These are phyloP conservation scores for Fragosphaeria purpurea DNA, from an alignment of 2,329 filamentous ascomycete species.

Conservation along the genomic window DNA sequence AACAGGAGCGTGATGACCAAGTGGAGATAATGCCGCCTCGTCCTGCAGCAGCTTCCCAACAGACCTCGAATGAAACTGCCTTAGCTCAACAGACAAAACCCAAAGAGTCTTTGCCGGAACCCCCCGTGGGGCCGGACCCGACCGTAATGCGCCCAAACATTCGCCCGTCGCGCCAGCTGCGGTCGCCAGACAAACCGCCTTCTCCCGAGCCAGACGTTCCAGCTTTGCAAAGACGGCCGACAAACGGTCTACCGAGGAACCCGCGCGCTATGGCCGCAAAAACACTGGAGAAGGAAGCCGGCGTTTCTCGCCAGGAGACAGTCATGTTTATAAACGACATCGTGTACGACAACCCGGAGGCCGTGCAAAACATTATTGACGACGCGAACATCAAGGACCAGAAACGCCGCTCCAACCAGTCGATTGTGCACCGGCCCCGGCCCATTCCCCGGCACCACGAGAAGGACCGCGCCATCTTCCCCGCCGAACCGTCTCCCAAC, in stretches of 20 bases:
- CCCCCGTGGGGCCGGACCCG: neutral
- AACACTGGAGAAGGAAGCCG: slow-evolving; percentile 18
- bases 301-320: slow-evolving; percentile 30
- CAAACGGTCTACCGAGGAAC: slow-evolving; percentile 38
- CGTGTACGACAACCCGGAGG: slow-evolving; percentile 41
- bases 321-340: slow-evolving; percentile 49
- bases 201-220: slow-evolving; percentile 25
- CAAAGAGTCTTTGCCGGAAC: neutral
- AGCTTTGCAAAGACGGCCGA: slow-evolving; percentile 33
- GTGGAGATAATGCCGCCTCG: neutral
- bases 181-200: slow-evolving; percentile 21
- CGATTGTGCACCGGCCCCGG: slow-evolving; percentile 44
- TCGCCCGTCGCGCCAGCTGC: slow-evolving; percentile 21
- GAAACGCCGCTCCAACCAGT: slow-evolving; percentile 17
- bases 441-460: slow-evolving; percentile 42
- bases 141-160: slow-evolving; percentile 13
- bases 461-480: slow-evolving; percentile 37
- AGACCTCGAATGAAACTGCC: too few species aligned
- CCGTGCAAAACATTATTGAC: slow-evolving; percentile 39
- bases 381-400: slow-evolving; percentile 23
- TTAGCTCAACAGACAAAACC: neutral
- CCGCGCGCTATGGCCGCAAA: slow-evolving; percentile 30
- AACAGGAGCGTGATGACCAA: neutral
- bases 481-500: slow-evolving; percentile 30
- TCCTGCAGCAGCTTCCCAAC: too few species aligned